phyloP scores from a whole-genome alignment of 2,329 filamentous ascomycete genomes.

The Aspergillus niger region DNA sequence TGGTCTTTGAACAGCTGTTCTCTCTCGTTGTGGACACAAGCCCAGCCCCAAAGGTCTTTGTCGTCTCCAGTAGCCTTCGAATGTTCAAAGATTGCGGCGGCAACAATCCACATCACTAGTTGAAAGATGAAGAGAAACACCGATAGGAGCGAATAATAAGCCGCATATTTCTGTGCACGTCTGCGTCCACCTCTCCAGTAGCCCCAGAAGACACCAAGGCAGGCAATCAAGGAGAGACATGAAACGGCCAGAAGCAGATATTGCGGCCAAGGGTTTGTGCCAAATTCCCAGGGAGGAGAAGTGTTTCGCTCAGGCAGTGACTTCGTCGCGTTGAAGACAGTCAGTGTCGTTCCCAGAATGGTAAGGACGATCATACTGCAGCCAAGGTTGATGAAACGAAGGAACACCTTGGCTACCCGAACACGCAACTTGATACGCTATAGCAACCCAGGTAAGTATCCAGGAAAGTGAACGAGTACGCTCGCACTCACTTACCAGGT shows the following conservation, averaged over 20 bases:
- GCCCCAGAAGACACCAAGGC: slow-evolving; percentile 75
- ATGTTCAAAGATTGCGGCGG: slow-evolving; percentile 80
- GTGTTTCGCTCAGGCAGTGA: slow-evolving; percentile 72
- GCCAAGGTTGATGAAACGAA: slow-evolving; percentile 95
- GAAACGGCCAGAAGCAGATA: slow-evolving; percentile 77
- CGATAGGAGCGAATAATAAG: slow-evolving; percentile 95
- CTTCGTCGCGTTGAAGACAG: slow-evolving; percentile 89
- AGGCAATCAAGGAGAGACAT: slow-evolving; percentile 77
- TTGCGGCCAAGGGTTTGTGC: slow-evolving; percentile 86
- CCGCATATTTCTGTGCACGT: slow-evolving; percentile 85
- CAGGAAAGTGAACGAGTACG: not conserved
- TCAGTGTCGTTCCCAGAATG: slow-evolving; percentile 84
- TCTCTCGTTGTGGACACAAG: slow-evolving; percentile 87
- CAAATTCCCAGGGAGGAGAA: slow-evolving; percentile 79
- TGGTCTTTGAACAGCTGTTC: slow-evolving; percentile 74
- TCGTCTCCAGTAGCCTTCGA: slow-evolving; percentile 70
- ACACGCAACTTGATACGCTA: slow-evolving; percentile 93
- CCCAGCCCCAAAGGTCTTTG: slow-evolving; percentile 97
- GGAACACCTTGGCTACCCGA: slow-evolving; percentile 87
- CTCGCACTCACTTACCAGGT: slow-evolving; percentile 67
- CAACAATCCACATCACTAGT: slow-evolving; percentile 87
- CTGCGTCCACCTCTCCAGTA: slow-evolving; percentile 88
- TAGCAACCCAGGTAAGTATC: slow-evolving; percentile 41
- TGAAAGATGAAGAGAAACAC: slow-evolving; percentile 92
- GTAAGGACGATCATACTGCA: slow-evolving; percentile 93